Conservation (phyloP, 202 grass and related monocot genomes). For the Bolboschoenoplectus hybrid region DNA sequence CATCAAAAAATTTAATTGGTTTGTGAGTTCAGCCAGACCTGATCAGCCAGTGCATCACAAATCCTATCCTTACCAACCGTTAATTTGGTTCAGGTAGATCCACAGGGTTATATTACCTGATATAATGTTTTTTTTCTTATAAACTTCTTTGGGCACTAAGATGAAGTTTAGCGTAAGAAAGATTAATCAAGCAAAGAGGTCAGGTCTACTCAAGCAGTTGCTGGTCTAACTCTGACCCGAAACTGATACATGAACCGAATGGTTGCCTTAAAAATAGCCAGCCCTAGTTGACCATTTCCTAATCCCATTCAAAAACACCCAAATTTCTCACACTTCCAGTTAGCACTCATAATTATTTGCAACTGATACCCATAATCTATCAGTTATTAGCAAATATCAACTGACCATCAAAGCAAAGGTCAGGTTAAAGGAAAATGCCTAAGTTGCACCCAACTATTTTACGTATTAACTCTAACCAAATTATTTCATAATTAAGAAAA, state of each 20-base stretch:
- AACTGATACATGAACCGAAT: constrained; percentile 5
- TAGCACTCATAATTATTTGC: constrained; percentile 28
- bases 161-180: constrained; percentile 1
- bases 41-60: not conserved
- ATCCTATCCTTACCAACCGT: not conserved
- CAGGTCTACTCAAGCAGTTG: not conserved
- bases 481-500: constrained; percentile 5
- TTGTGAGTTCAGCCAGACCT: not conserved
- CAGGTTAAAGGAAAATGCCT: not conserved
- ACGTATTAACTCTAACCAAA: constrained; percentile 3
- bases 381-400: not conserved
- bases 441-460: not conserved
- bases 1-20: not conserved
- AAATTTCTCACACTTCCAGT: not conserved
- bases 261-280: not conserved
- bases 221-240: not conserved
- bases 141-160: not conserved
- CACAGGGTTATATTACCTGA: not conserved
- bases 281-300: not conserved
- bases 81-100: constrained; percentile 17
- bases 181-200: constrained; percentile 11
- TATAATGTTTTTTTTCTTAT: not conserved
- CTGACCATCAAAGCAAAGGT: not conserved
- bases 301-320: not conserved
- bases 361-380: not conserved